phyloP scores from a whole-genome alignment of 192 early-diverging fungal genomes.

The Gigaspora rosea region DNA sequence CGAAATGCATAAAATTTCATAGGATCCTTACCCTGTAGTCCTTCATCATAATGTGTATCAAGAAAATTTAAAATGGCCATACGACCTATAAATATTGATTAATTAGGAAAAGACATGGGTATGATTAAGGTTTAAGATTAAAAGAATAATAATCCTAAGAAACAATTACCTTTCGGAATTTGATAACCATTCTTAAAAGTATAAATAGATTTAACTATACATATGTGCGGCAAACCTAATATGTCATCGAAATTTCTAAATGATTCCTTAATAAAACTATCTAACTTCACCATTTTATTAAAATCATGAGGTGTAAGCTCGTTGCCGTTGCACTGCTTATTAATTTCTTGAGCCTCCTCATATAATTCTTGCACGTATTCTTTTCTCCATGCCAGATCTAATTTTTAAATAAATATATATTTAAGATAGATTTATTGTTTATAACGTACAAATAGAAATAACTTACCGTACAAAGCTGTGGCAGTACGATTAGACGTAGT shows the following conservation, averaged over 20 bases:
- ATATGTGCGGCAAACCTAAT: background rate
- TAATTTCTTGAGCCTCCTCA: background rate
- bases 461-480: too few relatives aligned
- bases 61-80: background rate
- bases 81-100: background rate
- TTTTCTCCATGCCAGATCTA: constrained; percentile 12
- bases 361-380: constrained; percentile 7
- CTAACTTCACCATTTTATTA: constrained; percentile 8
- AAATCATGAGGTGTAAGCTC: background rate
- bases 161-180: constrained; percentile 10
- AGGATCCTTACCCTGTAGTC: background rate
- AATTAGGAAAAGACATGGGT: background rate
- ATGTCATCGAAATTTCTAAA: background rate
- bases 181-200: constrained; percentile 9
- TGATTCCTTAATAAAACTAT: constrained; percentile 15
- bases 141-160: background rate
- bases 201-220: background rate
- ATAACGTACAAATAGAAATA: too few relatives aligned
- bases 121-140: background rate
- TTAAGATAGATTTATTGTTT: too few relatives aligned
- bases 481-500: too few relatives aligned
- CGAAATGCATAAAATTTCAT: constrained; percentile 30
- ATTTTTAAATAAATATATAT: background rate
- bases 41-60: background rate
- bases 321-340: background rate